Base-by-base conservation (phyloP, 2,329 filamentous ascomycete genomes). In the Cryphonectria japonica region DNA sequence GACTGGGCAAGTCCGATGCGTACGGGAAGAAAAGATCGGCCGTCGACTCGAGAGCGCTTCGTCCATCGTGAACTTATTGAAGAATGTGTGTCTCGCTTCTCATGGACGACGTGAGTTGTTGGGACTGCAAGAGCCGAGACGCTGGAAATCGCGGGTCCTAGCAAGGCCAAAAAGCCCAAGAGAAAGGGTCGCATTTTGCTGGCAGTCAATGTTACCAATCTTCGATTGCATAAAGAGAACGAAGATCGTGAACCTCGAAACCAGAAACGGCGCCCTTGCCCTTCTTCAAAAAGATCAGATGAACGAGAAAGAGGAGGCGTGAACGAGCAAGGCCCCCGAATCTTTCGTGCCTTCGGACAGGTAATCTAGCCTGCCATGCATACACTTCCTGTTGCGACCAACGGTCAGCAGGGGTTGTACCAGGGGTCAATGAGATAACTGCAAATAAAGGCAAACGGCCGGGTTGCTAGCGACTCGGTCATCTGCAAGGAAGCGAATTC, bases 1-100 rank as follows among this genome's bases (percentile, higher is more conserved):
- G 72, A 73, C 65, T 78, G 77, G 50, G 72, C 74, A 37, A 78
- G 71, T 2, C 77, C 77, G 66, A 78, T 76, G 2, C 77, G 73
- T 69, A 78, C 75, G 19, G 77, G 77, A 6, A 78, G 69, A 16
- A 77, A 37, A 6, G 70, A 70, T 39, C 70, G 29, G 8, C 70
- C 57, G 5, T 70, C 66, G 2, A 77, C 74, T 65, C 74, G 75
- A 46, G 71, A 67, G 68, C 75, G 74, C 69, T 77, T 78, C n/a
- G 69, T 74, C 77, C 77, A 78, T 68, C 73, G 71, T 39, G 70
- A 41, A 22, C 26, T 29, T 3, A 59, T 66, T 3, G 64, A 72
- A 43, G 71, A 71, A 32, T 74, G 72, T 11, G 71, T 22, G 60
- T 68, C 70, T 61, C 76, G 75, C 14, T 75, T 73, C 71, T 78